Percentiles rank a stretch among this genome's conserved stretches.
These are phyloP conservation scores for Ophiocordyceps sinensis DNA, from an alignment of 2,329 filamentous ascomycete genomes.

Conservation along the genomic window DNA sequence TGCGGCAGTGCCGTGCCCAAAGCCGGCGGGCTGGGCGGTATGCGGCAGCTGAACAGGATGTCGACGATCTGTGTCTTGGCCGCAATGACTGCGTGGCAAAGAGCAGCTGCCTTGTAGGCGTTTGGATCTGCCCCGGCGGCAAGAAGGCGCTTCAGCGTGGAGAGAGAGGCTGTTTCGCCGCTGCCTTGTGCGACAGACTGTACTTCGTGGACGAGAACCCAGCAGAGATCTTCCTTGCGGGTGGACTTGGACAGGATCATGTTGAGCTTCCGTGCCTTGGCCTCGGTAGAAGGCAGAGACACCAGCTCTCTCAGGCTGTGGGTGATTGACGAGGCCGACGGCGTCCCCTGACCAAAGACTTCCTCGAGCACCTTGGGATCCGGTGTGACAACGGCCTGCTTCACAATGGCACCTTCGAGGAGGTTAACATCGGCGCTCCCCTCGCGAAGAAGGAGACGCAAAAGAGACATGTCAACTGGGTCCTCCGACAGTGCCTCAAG, in stretches of 20 bases:
- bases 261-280: slow-evolving; percentile 35
- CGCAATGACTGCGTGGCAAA: slow-evolving; percentile 34
- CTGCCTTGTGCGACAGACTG: slow-evolving; percentile 23
- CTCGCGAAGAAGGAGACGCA: slow-evolving; percentile 32
- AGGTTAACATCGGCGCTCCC: slow-evolving; percentile 39
- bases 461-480: slow-evolving; percentile 34
- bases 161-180: slow-evolving; percentile 22
- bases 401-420: slow-evolving; percentile 27
- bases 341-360: slow-evolving; percentile 30
- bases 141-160: slow-evolving; percentile 31
- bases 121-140: slow-evolving; percentile 40
- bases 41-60: slow-evolving; percentile 26
- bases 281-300: slow-evolving; percentile 25
- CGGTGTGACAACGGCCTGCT: slow-evolving; percentile 23
- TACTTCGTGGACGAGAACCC: slow-evolving; percentile 36
- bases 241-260: slow-evolving; percentile 28
- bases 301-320: slow-evolving; percentile 27
- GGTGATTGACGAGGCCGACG: slow-evolving; percentile 26
- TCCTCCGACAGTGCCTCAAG: slow-evolving; percentile 25
- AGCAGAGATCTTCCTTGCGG: slow-evolving; percentile 27
- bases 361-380: slow-evolving; percentile 34
- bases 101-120: slow-evolving; percentile 31
- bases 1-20: slow-evolving; percentile 36
- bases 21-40: slow-evolving; percentile 24
- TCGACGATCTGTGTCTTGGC: slow-evolving; percentile 31